These are phyloP conservation scores for Termitomyces sp. DNA, from an alignment of 768 basidiomycete genomes.

Conservation along the genomic window DNA sequence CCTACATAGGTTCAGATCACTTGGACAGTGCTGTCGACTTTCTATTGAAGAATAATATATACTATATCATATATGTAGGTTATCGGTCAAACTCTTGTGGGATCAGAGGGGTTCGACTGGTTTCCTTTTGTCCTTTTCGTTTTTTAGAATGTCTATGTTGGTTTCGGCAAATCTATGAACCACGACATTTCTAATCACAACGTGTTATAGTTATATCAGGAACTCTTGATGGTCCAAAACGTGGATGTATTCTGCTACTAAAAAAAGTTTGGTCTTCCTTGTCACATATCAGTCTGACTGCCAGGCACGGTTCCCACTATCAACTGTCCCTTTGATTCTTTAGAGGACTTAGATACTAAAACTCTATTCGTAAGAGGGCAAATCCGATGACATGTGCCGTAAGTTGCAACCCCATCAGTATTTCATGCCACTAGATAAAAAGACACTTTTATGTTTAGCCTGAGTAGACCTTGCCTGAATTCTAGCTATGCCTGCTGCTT, in stretches of 20 bases:
- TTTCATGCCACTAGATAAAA: conserved; percentile 31
- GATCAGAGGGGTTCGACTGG: no score
- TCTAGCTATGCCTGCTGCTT: background rate
- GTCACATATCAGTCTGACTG: conserved; percentile 11
- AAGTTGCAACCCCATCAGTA: conserved; percentile 35
- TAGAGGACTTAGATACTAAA: conserved; percentile 34
- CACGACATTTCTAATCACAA: background rate
- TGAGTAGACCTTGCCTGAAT: background rate
- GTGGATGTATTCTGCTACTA: background rate
- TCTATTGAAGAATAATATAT: no score
- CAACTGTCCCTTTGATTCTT: conserved; percentile 24
- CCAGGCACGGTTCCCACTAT: conserved; percentile 30
- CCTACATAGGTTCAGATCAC: no score
- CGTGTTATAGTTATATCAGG: background rate
- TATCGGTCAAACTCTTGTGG: no score
- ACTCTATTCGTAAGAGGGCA: conserved; percentile 38
- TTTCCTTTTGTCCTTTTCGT: background rate
- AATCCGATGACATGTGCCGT: conserved; percentile 30
- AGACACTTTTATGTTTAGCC: conserved; percentile 17
- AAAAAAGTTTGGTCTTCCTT: conserved; percentile 5
- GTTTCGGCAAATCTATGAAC: background rate
- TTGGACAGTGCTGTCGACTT: no score
- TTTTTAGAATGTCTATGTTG: background rate
- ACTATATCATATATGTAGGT: no score
- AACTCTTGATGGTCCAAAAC: background rate